phyloP scores from a whole-genome alignment of 2,329 filamentous ascomycete species.

The Coniochaeta hoffmannii region DNA sequence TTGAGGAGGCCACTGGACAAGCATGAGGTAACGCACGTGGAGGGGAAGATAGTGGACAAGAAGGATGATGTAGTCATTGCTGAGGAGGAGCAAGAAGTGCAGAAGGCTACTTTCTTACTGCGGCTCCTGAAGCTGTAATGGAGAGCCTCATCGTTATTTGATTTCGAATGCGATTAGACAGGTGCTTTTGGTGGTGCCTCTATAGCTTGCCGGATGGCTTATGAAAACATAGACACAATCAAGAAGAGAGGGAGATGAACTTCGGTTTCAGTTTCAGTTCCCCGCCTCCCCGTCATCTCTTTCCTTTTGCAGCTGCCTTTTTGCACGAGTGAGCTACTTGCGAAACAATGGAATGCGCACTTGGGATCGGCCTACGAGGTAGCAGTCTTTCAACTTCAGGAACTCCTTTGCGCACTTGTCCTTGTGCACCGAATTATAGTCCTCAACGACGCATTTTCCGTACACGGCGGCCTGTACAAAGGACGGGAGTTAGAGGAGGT shows the following conservation, averaged over 20 bases:
- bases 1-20: slow-evolving; percentile 71
- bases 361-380: slow-evolving; percentile 54
- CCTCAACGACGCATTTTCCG: slow-evolving; percentile 82
- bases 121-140: slow-evolving; percentile 69
- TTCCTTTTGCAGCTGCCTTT: slow-evolving; percentile 15
- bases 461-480: slow-evolving; percentile 65
- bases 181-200: no score
- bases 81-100: slow-evolving; percentile 80
- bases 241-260: no score
- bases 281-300: neutral
- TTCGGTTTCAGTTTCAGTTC: neutral
- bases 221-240: neutral
- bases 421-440: slow-evolving; percentile 85
- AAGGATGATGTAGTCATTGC: slow-evolving; percentile 57
- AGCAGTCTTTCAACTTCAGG: slow-evolving; percentile 77
- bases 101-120: slow-evolving; percentile 62
- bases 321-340: neutral
- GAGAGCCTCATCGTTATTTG: neutral
- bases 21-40: slow-evolving; percentile 51
- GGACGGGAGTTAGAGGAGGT: slow-evolving; percentile 1
- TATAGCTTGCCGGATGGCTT: neutral
- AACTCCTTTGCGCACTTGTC: slow-evolving; percentile 88
- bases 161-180: neutral
- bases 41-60: slow-evolving; percentile 44
- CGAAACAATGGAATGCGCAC: neutral